These are phyloP conservation scores for Prunus yedoensis DNA, from an alignment of 331 rosid species.

Conservation along the genomic window DNA sequence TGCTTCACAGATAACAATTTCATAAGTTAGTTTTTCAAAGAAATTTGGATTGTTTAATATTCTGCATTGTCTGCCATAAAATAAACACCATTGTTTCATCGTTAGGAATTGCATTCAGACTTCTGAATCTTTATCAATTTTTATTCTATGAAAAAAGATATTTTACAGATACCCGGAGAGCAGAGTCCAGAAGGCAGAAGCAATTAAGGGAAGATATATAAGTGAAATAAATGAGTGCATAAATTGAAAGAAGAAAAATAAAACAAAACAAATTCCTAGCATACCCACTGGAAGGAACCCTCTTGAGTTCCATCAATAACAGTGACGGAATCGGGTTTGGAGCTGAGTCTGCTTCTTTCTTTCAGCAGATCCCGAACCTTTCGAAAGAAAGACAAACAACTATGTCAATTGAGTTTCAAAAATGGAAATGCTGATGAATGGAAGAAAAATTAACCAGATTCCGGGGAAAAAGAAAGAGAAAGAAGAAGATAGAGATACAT, in stretches of 20 bases:
- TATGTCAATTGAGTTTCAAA: slow-evolving; percentile 3
- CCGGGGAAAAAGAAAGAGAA: background rate
- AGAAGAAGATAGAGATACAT: slow-evolving; percentile 11
- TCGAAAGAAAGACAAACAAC: slow-evolving; percentile 8
- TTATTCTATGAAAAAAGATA: background rate
- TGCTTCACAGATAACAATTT: background rate
- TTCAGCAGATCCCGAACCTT: slow-evolving; percentile 85
- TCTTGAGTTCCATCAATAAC: slow-evolving; percentile 97
- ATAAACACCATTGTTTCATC: background rate
- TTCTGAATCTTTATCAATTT: background rate
- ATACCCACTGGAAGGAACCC: slow-evolving; percentile 96
- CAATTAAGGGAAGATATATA: slow-evolving; percentile 1
- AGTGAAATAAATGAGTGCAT: background rate
- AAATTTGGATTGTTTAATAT: too few relatives aligned
- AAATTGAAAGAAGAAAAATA: background rate
- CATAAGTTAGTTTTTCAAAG: background rate
- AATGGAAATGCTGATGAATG: background rate
- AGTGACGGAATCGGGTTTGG: slow-evolving; percentile 56
- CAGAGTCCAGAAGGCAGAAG: background rate
- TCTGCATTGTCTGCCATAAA: too few relatives aligned
- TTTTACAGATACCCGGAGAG: background rate
- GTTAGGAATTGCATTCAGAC: background rate
- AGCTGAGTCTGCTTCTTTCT: slow-evolving; percentile 55
- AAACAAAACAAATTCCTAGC: background rate
- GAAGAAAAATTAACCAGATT: too few relatives aligned